These are phyloP conservation scores for Jackrogersella multiformis DNA, from an alignment of 495 filamentous ascomycete genomes.

Conservation along the genomic window DNA sequence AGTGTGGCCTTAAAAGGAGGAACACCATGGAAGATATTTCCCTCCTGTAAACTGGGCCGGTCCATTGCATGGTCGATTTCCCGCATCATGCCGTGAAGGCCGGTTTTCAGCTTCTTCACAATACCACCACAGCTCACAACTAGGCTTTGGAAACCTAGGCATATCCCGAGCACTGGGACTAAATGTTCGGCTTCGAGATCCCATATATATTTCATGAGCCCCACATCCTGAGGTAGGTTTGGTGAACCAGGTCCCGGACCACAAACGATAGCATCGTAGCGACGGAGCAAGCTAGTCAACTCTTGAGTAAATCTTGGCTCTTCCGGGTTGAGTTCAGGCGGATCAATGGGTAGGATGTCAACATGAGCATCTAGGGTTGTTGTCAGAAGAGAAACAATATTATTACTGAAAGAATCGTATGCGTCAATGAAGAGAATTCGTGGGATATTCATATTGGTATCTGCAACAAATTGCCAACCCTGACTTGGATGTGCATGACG, in stretches of 20 bases:
- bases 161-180: slow-evolving; percentile 86
- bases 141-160: slow-evolving; percentile 90
- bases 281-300: slow-evolving; percentile 58
- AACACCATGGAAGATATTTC: slow-evolving; percentile 61
- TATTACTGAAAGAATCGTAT: slow-evolving; percentile 95
- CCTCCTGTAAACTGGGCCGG: slow-evolving; percentile 37
- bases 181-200: slow-evolving; percentile 63
- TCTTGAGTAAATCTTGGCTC: slow-evolving; percentile 32
- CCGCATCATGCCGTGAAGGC: slow-evolving; percentile 83
- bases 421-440: slow-evolving; percentile 88
- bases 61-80: slow-evolving; percentile 62
- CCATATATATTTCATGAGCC: slow-evolving; percentile 84
- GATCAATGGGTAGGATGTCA: slow-evolving; percentile 76
- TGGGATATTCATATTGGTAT: slow-evolving; percentile 43
- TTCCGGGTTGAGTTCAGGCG: slow-evolving; percentile 47
- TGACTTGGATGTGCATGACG: slow-evolving; percentile 28
- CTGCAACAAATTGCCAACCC: slow-evolving; percentile 16
- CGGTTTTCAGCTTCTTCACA: slow-evolving; percentile 69
- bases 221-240: slow-evolving; percentile 70
- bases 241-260: slow-evolving; percentile 82
- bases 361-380: slow-evolving; percentile 71
- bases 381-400: slow-evolving; percentile 82
- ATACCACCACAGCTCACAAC: slow-evolving; percentile 70
- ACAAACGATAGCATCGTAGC: slow-evolving; percentile 79
- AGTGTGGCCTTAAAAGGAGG: slow-evolving; percentile 73